A percentile compares a stretch with the other conserved stretches of the same genome.
Conservation (phyloP, 1,284 basidiomycete genomes). For the Megacollybia platyphylla region DNA sequence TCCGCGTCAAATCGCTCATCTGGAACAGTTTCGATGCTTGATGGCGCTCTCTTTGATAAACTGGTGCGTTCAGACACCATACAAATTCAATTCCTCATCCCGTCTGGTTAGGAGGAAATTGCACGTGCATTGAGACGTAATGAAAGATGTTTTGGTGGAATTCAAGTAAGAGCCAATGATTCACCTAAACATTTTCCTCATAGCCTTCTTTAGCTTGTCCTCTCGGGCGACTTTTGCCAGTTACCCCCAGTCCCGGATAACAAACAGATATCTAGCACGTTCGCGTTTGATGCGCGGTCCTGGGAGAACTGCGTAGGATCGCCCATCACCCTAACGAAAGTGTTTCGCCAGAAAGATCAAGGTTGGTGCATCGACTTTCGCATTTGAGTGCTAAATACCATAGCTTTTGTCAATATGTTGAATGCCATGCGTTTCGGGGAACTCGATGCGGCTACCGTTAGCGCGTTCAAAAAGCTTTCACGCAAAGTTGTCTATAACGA, state of each 20-base stretch:
- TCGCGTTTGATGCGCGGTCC: constrained; percentile 75
- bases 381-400: constrained; percentile 1
- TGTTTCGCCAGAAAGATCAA: constrained; percentile 56
- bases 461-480: constrained; percentile 47
- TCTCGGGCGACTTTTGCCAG: constrained; percentile 91
- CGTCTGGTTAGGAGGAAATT: constrained; percentile 28
- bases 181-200: neutral
- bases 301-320: constrained; percentile 54
- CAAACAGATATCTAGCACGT: constrained; percentile 32
- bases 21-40: constrained; percentile 79
- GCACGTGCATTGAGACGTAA: constrained; percentile 49
- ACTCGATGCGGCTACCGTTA: constrained; percentile 43
- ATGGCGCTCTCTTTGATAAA: constrained; percentile 80
- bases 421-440: constrained; percentile 85
- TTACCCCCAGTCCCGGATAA: constrained; percentile 75
- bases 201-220: constrained; percentile 41
- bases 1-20: constrained; percentile 1
- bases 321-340: constrained; percentile 48
- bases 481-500: constrained; percentile 53
- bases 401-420: constrained; percentile 81
- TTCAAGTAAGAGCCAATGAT: constrained; percentile 45
- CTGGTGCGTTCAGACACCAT: constrained; percentile 25
- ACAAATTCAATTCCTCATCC: neutral
- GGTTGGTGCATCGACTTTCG: constrained; percentile 18
- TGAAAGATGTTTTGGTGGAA: constrained; percentile 71